Evolutionary conservation across 768 basidiomycete genomes (phyloP), one percentile per base, ranked within the genome.

Genomic region (Rhodotorula graminis): DNA sequence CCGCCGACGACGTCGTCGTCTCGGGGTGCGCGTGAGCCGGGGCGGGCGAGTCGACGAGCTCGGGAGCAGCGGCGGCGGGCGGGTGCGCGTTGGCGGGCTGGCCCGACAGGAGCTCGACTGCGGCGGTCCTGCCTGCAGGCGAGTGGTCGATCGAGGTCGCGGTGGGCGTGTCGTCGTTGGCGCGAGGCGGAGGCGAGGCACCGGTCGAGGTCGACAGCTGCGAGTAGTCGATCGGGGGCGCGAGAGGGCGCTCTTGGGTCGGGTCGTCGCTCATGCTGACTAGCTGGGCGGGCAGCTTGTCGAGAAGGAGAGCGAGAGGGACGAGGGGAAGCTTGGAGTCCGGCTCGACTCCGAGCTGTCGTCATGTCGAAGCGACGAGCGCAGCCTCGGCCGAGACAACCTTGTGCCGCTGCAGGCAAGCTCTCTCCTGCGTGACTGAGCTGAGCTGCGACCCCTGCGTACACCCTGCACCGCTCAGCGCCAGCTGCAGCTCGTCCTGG

Each of bases 1-100:
- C 9, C 42, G 21, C 27, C 42, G n/a, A n/a, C n/a, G n/a, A n/a
- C n/a, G n/a, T n/a, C n/a, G 27, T 6, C 3, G 61, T 19, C 12
- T 65, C 53, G n/a, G 58, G 37, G 64, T 65, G 64, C 1, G 64
- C 64, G 9, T 23, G 15, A 12, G 64, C 64, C 19, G 64, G 56
- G 0, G 64, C 64, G 7, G 64, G 64, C 29, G 64, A 57, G 64
- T 65, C 56, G 15, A 57, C 64, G 31, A 65, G 29, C 14, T 31
- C 56, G 46, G 56, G 27, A 42, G 55, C 29, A 18, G 29, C 3
- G n/a, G 16, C 47, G 46, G 29, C 15, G 37, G 21, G 21, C 2
- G 40, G 33, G 37, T 52, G 52, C 27, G 62, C 9, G 44, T 46
- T 18, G 44, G 31, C 19, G 0, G 46, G 15, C 31, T 37, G 40